These are phyloP conservation scores for Schwanniomyces occidentalis DNA, from an alignment of 805 yeast species.

Conservation along the genomic window DNA sequence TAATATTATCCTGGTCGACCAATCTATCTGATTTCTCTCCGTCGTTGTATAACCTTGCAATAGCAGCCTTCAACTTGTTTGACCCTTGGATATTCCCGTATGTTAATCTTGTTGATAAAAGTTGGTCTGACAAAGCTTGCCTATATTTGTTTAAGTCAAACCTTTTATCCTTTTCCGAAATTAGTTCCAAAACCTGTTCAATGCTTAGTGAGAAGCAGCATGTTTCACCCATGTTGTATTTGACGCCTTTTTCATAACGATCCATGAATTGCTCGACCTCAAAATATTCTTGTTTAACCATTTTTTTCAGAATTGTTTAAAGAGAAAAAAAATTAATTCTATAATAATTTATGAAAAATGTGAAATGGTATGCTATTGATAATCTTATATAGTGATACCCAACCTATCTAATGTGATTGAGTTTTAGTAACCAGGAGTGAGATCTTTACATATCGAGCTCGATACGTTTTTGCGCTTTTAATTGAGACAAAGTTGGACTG, in stretches of 20 bases:
- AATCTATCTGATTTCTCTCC: constrained; percentile 9
- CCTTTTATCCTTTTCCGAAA: not conserved
- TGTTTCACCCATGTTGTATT: constrained; percentile 51
- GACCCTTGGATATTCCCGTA: constrained; percentile 53
- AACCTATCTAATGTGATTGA: too few relatives aligned
- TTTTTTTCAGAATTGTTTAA: too few relatives aligned
- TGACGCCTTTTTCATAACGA: constrained; percentile 40
- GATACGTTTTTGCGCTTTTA: too few relatives aligned
- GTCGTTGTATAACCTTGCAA: constrained; percentile 35
- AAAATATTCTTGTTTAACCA: constrained; percentile 49
- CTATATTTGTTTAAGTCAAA: constrained; percentile 11
- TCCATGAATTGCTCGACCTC: constrained; percentile 59
- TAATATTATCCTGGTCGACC: constrained; percentile 34
- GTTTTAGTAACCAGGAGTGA: too few relatives aligned
- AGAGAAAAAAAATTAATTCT: too few relatives aligned
- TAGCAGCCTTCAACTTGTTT: constrained; percentile 32
- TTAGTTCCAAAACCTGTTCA: constrained; percentile 33
- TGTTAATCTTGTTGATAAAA: constrained; percentile 30
- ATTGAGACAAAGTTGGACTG: too few relatives aligned
- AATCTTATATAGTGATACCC: too few relatives aligned
- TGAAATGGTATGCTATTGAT: too few relatives aligned
- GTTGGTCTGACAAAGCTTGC: constrained; percentile 13
- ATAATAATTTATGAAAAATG: too few relatives aligned
- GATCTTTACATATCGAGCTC: too few relatives aligned
- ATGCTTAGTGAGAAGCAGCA: constrained; percentile 49